A percentile compares a stretch with the other conserved stretches of the same genome.
These are phyloP conservation scores for Calcarisporium arbuscula DNA, from an alignment of 2,329 filamentous ascomycete species.

Conservation along the genomic window DNA sequence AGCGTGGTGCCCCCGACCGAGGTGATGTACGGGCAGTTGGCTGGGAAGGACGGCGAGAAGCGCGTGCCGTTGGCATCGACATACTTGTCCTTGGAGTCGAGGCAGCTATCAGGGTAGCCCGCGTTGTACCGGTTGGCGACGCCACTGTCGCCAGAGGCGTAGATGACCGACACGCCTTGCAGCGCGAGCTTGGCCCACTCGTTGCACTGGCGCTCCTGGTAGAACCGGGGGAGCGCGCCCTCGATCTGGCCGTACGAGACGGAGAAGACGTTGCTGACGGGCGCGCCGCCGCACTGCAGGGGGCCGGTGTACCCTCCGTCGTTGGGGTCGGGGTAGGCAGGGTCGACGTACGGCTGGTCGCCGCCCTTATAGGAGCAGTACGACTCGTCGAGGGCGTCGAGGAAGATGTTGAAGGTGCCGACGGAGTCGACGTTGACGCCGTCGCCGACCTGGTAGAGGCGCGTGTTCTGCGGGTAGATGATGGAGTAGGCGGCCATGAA, in stretches of 20 bases:
- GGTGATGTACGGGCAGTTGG: conserved; percentile 41
- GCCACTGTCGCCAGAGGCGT: conserved; percentile 43
- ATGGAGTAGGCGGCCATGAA: conserved; percentile 41
- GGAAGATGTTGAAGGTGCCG: conserved; percentile 33
- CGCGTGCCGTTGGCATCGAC: conserved; percentile 33
- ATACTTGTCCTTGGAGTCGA: not conserved
- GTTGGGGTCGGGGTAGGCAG: conserved; percentile 18
- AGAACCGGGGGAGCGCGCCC: conserved; percentile 37
- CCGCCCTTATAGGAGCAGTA: conserved; percentile 30
- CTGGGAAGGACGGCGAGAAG: conserved; percentile 42
- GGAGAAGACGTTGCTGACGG: conserved; percentile 44
- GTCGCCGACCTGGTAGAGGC: conserved; percentile 36
- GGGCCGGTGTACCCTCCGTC: conserved; percentile 33
- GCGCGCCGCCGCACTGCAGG: conserved; percentile 35
- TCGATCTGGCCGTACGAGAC: conserved; percentile 48
- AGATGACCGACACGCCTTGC: conserved; percentile 41
- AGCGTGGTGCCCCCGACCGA: conserved; percentile 44
- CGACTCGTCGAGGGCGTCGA: conserved; percentile 34
- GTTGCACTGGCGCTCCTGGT: conserved; percentile 44
- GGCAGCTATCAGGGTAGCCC: too few species aligned
- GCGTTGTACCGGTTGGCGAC: too few species aligned
- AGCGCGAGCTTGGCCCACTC: conserved; percentile 51
- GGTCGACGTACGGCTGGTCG: conserved; percentile 12
- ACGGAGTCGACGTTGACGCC: conserved; percentile 18
- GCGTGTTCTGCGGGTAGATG: conserved; percentile 44